Percentiles rank a stretch among this genome's conserved stretches.
These are phyloP conservation scores for Cladophialophora bantiana DNA, from an alignment of 2,329 filamentous ascomycete species.

Conservation along the genomic window DNA sequence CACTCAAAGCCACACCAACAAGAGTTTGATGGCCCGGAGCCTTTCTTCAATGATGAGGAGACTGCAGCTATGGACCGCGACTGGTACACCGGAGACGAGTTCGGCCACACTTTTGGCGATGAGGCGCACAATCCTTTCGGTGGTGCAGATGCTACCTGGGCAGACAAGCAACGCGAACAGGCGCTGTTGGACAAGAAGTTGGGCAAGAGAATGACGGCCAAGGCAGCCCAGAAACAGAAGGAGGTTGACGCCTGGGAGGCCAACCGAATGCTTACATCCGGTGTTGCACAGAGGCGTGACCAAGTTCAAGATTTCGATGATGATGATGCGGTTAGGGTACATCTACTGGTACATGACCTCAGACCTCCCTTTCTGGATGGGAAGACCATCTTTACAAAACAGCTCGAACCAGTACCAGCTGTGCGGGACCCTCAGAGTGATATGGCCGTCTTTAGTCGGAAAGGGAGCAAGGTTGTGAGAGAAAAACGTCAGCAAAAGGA, in stretches of 20 bases:
- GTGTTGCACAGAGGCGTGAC: constrained; percentile 88
- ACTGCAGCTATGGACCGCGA: constrained; percentile 81
- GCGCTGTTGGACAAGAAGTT: constrained; percentile 81
- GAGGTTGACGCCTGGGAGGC: constrained; percentile 99
- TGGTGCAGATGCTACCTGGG: constrained; percentile 73
- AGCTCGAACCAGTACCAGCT: constrained; percentile 91
- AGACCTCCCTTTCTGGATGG: constrained; percentile 95
- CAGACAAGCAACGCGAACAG: constrained; percentile 77
- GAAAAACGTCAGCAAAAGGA: constrained; percentile 92
- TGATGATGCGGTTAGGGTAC: constrained; percentile 85
- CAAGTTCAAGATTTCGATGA: constrained; percentile 87
- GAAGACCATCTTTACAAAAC: constrained; percentile 94
- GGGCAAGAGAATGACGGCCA: constrained; percentile 72
- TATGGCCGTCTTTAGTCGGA: constrained; percentile 97
- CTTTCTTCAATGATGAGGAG: constrained; percentile 70
- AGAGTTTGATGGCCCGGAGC: constrained; percentile 69
- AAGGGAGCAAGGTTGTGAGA: constrained; percentile 90
- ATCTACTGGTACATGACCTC: constrained; percentile 90
- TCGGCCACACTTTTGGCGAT: constrained; percentile 84
- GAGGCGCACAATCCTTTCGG: constrained; percentile 93
- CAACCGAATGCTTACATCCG: constrained; percentile 96
- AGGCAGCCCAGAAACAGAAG: constrained; percentile 83
- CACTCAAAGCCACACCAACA: constrained; percentile 55
- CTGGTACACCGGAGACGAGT: constrained; percentile 90
- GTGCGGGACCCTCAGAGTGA: constrained; percentile 94